phyloP scores from a whole-genome alignment of 2,329 filamentous ascomycete genomes.

The Anthostomella pinea region DNA sequence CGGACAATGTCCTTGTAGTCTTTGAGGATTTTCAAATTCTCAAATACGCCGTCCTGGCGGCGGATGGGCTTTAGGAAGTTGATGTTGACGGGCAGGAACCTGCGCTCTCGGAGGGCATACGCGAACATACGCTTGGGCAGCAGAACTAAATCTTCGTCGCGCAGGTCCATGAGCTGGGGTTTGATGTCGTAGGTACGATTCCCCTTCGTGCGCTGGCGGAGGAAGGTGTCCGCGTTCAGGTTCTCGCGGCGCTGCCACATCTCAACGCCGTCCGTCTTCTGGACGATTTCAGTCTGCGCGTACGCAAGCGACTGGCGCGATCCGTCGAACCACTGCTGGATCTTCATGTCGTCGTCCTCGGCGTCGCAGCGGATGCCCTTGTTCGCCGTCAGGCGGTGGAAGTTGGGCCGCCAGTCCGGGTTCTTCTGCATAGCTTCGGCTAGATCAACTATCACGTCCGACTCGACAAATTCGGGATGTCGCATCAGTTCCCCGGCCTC shows the following conservation, averaged over 20 bases:
- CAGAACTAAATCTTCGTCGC: conserved; percentile 32
- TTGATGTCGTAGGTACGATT: conserved; percentile 34
- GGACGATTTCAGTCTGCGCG: conserved; percentile 34
- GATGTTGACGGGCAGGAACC: conserved; percentile 38
- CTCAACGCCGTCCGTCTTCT: conserved; percentile 36
- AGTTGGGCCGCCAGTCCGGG: conserved; percentile 36
- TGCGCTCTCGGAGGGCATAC: conserved; percentile 39
- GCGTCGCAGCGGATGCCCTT: conserved; percentile 32
- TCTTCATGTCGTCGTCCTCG: conserved; percentile 35
- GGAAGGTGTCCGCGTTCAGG: conserved; percentile 33
- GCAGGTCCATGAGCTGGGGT: conserved; percentile 23
- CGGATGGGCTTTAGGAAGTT: conserved; percentile 34
- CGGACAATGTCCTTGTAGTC: conserved; percentile 42
- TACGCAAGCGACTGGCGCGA: conserved; percentile 31
- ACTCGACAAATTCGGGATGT: conserved; percentile 40
- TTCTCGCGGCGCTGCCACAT: conserved; percentile 37
- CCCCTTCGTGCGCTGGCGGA: conserved; percentile 34
- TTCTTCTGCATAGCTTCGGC: conserved; percentile 39
- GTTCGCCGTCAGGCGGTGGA: conserved; percentile 28
- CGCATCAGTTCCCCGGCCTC: conserved; percentile 31
- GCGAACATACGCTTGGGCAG: conserved; percentile 42
- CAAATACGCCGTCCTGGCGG: conserved; percentile 37
- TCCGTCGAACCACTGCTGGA: conserved; percentile 37
- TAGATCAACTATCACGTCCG: conserved; percentile 43
- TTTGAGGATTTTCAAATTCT: conserved; percentile 38